A percentile compares a stretch with the other conserved stretches of the same genome.
phyloP scores from a whole-genome alignment of 2,329 filamentous ascomycete species.

The Penicillium sp. region DNA sequence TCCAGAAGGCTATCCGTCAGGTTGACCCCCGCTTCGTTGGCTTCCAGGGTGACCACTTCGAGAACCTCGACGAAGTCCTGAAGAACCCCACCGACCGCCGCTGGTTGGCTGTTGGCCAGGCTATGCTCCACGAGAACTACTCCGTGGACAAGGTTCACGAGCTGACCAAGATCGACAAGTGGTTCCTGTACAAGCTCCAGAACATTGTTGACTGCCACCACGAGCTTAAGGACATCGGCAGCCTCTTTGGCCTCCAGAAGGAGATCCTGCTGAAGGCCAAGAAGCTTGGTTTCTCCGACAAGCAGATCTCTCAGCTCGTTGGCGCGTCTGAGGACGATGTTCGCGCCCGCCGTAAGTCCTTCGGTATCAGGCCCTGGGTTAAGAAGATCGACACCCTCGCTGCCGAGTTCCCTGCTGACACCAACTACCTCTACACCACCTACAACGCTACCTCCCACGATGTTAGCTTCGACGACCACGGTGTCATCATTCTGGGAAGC shows the following conservation, averaged over 20 bases:
- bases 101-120: slow-evolving; percentile 94
- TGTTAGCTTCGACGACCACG: slow-evolving; percentile 85
- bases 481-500: slow-evolving; percentile 77
- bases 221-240: slow-evolving; percentile 75
- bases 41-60: slow-evolving; percentile 91
- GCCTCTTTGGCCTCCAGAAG: slow-evolving; percentile 73
- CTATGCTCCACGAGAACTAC: slow-evolving; percentile 95
- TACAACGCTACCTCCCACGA: slow-evolving; percentile 95
- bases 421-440: slow-evolving; percentile 94
- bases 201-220: slow-evolving; percentile 88
- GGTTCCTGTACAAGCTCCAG: slow-evolving; percentile 97
- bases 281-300: slow-evolving; percentile 95
- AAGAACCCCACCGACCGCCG: slow-evolving; percentile 89
- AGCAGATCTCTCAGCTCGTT: slow-evolving; percentile 81
- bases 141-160: slow-evolving; percentile 84
- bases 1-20: slow-evolving; percentile 96
- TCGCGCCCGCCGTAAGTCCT: slow-evolving; percentile 70
- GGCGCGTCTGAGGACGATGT: slow-evolving; percentile 82
- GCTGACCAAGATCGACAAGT: slow-evolving; percentile 96
- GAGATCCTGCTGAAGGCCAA: slow-evolving; percentile 84
- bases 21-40: slow-evolving; percentile 86
- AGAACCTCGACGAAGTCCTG: slow-evolving; percentile 80
- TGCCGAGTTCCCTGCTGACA: slow-evolving; percentile 88
- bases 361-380: slow-evolving; percentile 87
- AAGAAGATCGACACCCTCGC: slow-evolving; percentile 98